A percentile compares a stretch with the other conserved stretches of the same genome.
phyloP scores from a whole-genome alignment of 148 eudicot genomes.

The Gaultheria prostrata region DNA sequence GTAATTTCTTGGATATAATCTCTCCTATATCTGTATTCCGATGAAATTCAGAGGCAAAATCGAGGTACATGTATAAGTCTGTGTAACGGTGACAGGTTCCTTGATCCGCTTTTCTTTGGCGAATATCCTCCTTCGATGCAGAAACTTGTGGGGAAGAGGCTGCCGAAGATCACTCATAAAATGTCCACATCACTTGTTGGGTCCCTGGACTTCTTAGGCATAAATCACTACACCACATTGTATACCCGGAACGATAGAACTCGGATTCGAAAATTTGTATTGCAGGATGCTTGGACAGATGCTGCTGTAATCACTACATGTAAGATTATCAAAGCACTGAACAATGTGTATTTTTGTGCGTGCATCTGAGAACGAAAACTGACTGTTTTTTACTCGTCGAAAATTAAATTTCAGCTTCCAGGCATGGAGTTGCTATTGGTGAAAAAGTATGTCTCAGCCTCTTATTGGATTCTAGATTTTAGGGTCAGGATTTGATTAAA shows the following conservation, averaged over 20 bases:
- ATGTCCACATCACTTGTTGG: slow-evolving; percentile 45
- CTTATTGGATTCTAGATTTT: neutral
- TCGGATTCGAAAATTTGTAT: slow-evolving; percentile 52
- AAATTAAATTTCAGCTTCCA: slow-evolving; percentile 44
- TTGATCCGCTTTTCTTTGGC: slow-evolving; percentile 87
- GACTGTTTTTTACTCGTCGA: slow-evolving; percentile 10
- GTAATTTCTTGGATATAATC: slow-evolving; percentile 33
- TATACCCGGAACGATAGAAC: slow-evolving; percentile 83
- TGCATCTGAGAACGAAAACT: neutral
- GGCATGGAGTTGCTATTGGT: slow-evolving; percentile 75
- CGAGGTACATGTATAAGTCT: neutral
- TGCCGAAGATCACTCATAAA: slow-evolving; percentile 58
- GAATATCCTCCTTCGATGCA: slow-evolving; percentile 81
- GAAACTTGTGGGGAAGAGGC: slow-evolving; percentile 60
- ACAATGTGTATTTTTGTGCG: neutral
- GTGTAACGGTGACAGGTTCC: slow-evolving; percentile 56
- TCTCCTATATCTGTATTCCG: neutral
- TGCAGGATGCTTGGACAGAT: slow-evolving; percentile 77
- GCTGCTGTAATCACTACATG: slow-evolving; percentile 68
- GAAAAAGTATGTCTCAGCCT: slow-evolving; percentile 53
- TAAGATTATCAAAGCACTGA: slow-evolving; percentile 34
- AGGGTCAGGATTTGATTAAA: slow-evolving; percentile 3
- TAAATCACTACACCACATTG: slow-evolving; percentile 85
- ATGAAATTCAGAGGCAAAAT: neutral
- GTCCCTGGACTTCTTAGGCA: slow-evolving; percentile 75